Evolutionary conservation across 148 eudicot species (phyloP).

Genomic region (Oxyria digyna): DNA sequence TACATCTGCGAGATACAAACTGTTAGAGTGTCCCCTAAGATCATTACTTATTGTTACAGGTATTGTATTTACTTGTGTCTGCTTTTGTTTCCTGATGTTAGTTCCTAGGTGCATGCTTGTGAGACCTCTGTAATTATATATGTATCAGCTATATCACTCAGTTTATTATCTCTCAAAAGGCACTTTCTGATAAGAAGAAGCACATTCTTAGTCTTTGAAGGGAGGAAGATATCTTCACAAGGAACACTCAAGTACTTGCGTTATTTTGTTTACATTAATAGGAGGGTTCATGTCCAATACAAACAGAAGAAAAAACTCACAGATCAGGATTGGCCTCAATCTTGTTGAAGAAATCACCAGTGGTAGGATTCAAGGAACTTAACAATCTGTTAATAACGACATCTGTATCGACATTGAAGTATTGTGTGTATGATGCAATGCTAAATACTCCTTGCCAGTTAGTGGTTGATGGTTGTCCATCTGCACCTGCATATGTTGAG

Average conservation of each 20-base stretch:
- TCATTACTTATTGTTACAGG: too few species aligned
- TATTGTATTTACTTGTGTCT: too few species aligned
- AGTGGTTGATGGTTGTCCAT: constrained; percentile 53
- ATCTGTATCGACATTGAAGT: constrained; percentile 92
- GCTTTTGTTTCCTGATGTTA: too few species aligned
- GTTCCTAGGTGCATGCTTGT: too few species aligned
- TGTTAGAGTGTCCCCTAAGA: too few species aligned
- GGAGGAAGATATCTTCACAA: neutral
- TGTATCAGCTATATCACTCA: too few species aligned
- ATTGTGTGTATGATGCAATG: constrained; percentile 76
- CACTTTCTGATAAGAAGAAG: neutral
- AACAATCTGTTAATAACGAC: constrained; percentile 67
- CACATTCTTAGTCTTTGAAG: neutral
- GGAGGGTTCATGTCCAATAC: neutral
- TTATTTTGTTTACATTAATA: neutral
- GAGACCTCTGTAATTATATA: too few species aligned
- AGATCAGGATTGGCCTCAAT: constrained; percentile 95
- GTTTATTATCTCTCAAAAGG: too few species aligned
- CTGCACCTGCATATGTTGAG: constrained; percentile 39
- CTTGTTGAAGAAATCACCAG: constrained; percentile 88
- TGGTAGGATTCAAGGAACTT: constrained; percentile 63
- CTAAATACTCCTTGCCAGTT: constrained; percentile 76
- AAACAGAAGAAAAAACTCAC: constrained; percentile 33
- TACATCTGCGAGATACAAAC: too few species aligned
- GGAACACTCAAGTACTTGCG: neutral